Evolutionary conservation across 2,329 filamentous ascomycete species (phyloP).

Genomic region (Samsoniella hepiali): DNA sequence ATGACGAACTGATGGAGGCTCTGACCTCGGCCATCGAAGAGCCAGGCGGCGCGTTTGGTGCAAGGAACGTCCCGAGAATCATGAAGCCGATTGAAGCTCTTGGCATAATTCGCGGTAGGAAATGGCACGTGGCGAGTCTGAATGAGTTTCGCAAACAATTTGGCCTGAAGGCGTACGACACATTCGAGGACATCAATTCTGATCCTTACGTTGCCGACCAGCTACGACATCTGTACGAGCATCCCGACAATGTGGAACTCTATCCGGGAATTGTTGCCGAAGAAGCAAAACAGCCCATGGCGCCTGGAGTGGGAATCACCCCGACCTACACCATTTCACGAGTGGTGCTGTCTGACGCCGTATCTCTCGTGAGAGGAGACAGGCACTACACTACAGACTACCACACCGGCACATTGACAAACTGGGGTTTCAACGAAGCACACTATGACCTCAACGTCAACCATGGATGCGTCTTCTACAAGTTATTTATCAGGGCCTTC

Average conservation of each 20-base stretch:
- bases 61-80: constrained; percentile 68
- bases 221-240: constrained; percentile 67
- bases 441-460: constrained; percentile 71
- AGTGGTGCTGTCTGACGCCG: constrained; percentile 73
- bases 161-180: constrained; percentile 69
- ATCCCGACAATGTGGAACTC: constrained; percentile 75
- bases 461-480: constrained; percentile 82
- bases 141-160: constrained; percentile 88
- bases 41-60: constrained; percentile 70
- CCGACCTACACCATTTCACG: constrained; percentile 75
- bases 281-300: constrained; percentile 70
- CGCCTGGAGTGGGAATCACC: constrained; percentile 69
- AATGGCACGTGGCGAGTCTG: constrained; percentile 73
- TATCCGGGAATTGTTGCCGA: constrained; percentile 78
- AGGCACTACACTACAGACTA: constrained; percentile 78
- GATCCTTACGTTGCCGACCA: constrained; percentile 67
- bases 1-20: constrained; percentile 73
- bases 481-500: constrained; percentile 75
- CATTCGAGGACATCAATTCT: constrained; percentile 80
- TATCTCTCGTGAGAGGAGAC: constrained; percentile 74
- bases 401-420: constrained; percentile 69
- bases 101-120: constrained; percentile 72
- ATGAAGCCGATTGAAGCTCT: constrained; percentile 76
- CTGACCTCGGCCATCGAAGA: constrained; percentile 70
- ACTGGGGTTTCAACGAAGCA: constrained; percentile 78